Base-by-base conservation (phyloP, 352 stramenopile species). In the Phytophthora meadii region DNA sequence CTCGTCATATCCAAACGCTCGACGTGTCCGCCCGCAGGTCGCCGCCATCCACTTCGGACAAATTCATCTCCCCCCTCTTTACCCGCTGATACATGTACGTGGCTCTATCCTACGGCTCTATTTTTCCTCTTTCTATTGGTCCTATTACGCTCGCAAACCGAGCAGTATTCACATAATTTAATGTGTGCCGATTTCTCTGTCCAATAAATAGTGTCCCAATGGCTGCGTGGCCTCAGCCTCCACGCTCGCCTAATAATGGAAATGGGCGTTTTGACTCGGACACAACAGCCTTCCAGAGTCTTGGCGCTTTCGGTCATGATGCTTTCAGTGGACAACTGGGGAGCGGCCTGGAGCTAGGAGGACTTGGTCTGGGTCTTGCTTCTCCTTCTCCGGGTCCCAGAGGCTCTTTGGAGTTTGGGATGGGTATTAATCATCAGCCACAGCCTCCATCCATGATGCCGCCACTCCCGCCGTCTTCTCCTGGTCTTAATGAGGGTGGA, bases 151-250 rank as follows among this genome's bases (percentile, higher is more conserved):
- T 27, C 34, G 32, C 3, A 46, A 57, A 49, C 9, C 14, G 0
- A 12, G 12, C 5, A 4, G 36, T 39, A 47, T 37, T 54, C 9
- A n/a, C 30, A 28, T 25, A 44, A 27, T 8, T 32, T 73, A 66
- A 64, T 47, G n/a, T 46, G 1, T 9, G 4, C 48, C 32, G 48
- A 14, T 34, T 30, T 57, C 47, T 56, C 24, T 70, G 54, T 74
- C 66, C 54, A 44, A 40, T 63, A 48, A 40, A 47, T 61, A 74
- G 66, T 70, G 54, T 63, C 66, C 49, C 54, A 60, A 77, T 77
- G 69, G 64, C 54, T n/a, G 54, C 50, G 34, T 77, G 69, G 69
- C 64, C 64, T 7, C 54, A 74, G 50, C 65, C 69, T 10, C 69
- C 69, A 51, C 64, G 65, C 34, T 73, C 69, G 14, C 60, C 58